Evolutionary conservation across 1,139 yeast genomes (phyloP), one percentile per base, ranked within the genome.

Genomic region (Meyerozyma smithsonii): DNA sequence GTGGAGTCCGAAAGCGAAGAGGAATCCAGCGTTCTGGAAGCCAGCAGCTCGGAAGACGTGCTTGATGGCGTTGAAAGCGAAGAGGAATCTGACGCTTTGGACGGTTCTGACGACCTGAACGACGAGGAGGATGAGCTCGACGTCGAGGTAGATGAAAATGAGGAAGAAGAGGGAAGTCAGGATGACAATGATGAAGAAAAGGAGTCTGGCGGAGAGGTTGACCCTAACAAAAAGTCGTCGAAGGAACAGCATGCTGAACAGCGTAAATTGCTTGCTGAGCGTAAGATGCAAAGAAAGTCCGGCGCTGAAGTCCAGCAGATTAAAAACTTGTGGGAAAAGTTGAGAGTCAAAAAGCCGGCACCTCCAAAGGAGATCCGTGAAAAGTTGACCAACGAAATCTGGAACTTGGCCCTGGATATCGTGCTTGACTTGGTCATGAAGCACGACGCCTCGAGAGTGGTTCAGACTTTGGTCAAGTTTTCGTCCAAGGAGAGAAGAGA

Each of bases 401-500:
- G 97, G 96, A 81, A 74, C 17, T 73, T 87, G 46, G 72, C 95
- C 36, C 77, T 83, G 54, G 90, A 84, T 54, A 79, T 81, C 38
- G 77, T 89, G 41, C 78, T 79, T 51, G 97, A 90, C 54, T 74
- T 92, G 50, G 97, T 90, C 30, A 63, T 92, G 67, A 90, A 92
- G 68, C 98, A 92, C 59, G 98, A 92, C 71, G 94, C 97, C 14
- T 88, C 96, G 23, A 79, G 98, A 66, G 94, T 92, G 41, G 95
- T 92, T 21, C 98, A 92, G 64, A 89, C 97, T 3, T 74, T 92
- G 51, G 82, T 92, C 46, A 92, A 92, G 62, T 88, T 84, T 60
- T 81, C 95, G 6, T 72, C 84, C 36, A 86, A 83, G 56, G 86
- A 81, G 43, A 83, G 92, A 68, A 79, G 96, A 63, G 82, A 80